A percentile compares a stretch with the other conserved stretches of the same genome.
These are phyloP conservation scores for Phaeosphaeria sp. DNA, from an alignment of 2,329 filamentous ascomycete species.

Conservation along the genomic window DNA sequence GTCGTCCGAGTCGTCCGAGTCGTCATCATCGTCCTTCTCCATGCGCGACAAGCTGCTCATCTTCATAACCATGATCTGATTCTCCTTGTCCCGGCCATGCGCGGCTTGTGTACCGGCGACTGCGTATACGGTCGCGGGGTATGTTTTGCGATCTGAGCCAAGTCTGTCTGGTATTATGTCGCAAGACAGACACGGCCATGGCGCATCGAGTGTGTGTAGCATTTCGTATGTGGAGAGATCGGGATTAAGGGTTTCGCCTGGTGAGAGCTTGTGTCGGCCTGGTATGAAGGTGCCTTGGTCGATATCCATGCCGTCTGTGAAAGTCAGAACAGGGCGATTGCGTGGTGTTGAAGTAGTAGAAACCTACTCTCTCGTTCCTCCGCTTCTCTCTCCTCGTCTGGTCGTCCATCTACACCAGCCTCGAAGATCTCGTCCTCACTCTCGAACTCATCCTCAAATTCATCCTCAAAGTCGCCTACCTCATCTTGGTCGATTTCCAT, in stretches of 20 bases:
- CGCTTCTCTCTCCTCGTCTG: conserved; percentile 89
- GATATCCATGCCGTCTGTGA: conserved; percentile 79
- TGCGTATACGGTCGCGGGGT: conserved; percentile 93
- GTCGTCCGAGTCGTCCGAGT: conserved; percentile 72
- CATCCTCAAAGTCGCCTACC: conserved; percentile 84
- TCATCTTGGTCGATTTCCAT: conserved; percentile 56
- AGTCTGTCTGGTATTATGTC: conserved; percentile 87
- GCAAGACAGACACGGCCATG: conserved; percentile 97
- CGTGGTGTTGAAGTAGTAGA: conserved; percentile 16
- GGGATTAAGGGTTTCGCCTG: conserved; percentile 88
- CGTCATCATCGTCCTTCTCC: conserved; percentile 77
- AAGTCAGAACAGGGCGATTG: conserved; percentile 5
- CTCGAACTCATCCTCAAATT: conserved; percentile 92
- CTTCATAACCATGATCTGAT: conserved; percentile 95
- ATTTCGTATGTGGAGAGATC: conserved; percentile 97
- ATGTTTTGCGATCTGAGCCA: conserved; percentile 88
- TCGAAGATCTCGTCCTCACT: conserved; percentile 92
- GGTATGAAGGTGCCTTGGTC: conserved; percentile 96
- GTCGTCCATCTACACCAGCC: conserved; percentile 89
- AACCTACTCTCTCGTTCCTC: conserved; percentile 75
- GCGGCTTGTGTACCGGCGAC: conserved; percentile 95
- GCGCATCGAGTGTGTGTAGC: conserved; percentile 91
- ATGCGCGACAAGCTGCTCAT: conserved; percentile 90
- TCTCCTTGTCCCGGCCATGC: conserved; percentile 75
- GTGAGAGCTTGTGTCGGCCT: conserved; percentile 87